phyloP scores from a whole-genome alignment of 2,329 filamentous ascomycete genomes.

The Fusarium pseudoanthophilum region DNA sequence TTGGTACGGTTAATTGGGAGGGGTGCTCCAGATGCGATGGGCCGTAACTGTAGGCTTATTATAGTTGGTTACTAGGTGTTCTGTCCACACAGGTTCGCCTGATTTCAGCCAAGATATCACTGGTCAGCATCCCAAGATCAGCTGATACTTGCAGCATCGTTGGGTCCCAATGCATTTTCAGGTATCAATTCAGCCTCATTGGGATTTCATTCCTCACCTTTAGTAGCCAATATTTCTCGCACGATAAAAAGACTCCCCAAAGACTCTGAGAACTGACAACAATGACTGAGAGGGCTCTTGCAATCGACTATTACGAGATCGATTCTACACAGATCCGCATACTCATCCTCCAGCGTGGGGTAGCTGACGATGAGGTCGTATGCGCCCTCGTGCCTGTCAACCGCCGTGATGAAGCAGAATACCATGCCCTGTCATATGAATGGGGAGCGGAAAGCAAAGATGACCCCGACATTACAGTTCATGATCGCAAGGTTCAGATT shows the following conservation, averaged over 20 bases:
- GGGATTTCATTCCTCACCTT: background rate
- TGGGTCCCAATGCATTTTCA: background rate
- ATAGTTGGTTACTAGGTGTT: background rate
- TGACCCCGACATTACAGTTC: background rate
- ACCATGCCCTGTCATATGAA: background rate
- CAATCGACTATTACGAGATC: too few species aligned
- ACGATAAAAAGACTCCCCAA: background rate
- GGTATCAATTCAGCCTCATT: background rate
- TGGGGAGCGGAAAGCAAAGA: background rate
- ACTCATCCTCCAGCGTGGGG: background rate
- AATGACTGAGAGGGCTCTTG: too few species aligned
- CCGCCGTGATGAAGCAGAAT: accelerated
- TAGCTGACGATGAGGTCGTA: accelerated
- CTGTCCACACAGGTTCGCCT: background rate
- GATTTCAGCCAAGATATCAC: background rate
- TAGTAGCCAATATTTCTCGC: background rate
- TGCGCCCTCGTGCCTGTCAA: accelerated
- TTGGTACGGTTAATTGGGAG: too few species aligned
- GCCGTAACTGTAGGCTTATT: background rate
- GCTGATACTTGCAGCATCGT: background rate
- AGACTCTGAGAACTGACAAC: accelerated
- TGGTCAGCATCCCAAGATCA: background rate
- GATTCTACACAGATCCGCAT: background rate
- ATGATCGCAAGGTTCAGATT: background rate
- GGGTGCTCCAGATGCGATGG: accelerated